Evolutionary conservation across 495 filamentous ascomycete genomes (phyloP).

Genomic region (Halenospora varia): DNA sequence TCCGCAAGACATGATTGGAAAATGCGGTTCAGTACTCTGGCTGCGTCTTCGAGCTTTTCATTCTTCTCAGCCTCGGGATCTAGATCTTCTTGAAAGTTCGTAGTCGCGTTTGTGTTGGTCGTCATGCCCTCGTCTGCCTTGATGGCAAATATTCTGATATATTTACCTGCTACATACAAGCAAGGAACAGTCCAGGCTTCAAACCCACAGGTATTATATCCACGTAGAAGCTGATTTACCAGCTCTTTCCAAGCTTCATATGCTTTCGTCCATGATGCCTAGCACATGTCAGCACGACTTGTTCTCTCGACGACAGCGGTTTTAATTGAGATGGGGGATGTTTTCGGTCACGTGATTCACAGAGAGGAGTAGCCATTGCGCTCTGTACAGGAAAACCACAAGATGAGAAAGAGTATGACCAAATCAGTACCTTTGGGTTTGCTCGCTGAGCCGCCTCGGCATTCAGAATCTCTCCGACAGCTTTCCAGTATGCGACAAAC

Average conservation of each 20-base stretch:
- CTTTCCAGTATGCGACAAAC: constrained; percentile 79
- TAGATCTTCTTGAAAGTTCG: constrained; percentile 70
- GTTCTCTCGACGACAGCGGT: background rate
- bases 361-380: background rate
- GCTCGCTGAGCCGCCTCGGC: constrained; percentile 41
- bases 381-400: background rate
- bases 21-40: constrained; percentile 79
- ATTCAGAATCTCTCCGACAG: constrained; percentile 61
- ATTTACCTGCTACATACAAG: constrained; percentile 78
- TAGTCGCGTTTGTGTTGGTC: constrained; percentile 37
- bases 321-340: background rate
- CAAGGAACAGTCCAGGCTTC: constrained; percentile 86
- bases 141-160: constrained; percentile 82
- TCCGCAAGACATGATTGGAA: constrained; percentile 86
- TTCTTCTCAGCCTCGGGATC: constrained; percentile 66
- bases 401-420: constrained; percentile 3
- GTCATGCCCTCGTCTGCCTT: constrained; percentile 69
- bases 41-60: constrained; percentile 82
- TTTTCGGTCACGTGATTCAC: background rate
- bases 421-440: constrained; percentile 27
- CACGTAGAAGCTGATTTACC: constrained; percentile 62
- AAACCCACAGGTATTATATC: constrained; percentile 66
- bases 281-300: constrained; percentile 13
- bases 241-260: constrained; percentile 86
- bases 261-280: constrained; percentile 64